These are phyloP conservation scores for Penstemon davidsonii DNA, from an alignment of 257 asterid genomes.

Conservation along the genomic window DNA sequence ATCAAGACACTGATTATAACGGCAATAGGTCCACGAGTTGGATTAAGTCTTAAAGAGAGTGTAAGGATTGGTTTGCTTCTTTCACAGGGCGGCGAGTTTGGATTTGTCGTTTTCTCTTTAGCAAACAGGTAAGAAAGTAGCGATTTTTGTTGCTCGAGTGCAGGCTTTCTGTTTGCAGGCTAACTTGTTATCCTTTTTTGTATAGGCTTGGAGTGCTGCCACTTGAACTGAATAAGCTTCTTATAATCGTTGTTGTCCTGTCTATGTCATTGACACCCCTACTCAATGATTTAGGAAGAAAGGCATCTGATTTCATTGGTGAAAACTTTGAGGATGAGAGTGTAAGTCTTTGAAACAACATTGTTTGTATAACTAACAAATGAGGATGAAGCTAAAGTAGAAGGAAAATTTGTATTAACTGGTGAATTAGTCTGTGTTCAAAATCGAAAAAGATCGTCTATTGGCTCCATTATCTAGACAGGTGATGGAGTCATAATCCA, in stretches of 20 bases:
- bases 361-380: background rate
- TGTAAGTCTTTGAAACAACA: conserved; percentile 48
- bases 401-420: background rate
- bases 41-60: conserved; percentile 86
- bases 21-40: conserved; percentile 94
- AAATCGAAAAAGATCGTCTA: background rate
- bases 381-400: conserved; percentile 17
- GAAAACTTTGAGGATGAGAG: conserved; percentile 58
- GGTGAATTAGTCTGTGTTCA: background rate
- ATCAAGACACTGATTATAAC: conserved; percentile 89
- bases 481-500: background rate
- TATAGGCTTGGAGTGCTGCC: conserved; percentile 99
- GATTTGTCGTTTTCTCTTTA: conserved; percentile 88
- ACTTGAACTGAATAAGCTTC: conserved; percentile 96
- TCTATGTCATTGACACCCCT: conserved; percentile 97
- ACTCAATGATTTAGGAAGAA: conserved; percentile 87
- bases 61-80: conserved; percentile 93
- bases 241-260: conserved; percentile 93
- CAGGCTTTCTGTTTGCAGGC: conserved; percentile 14
- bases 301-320: conserved; percentile 65
- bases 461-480: conserved; percentile 5
- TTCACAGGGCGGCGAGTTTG: conserved; percentile 99
- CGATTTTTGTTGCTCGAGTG: conserved; percentile 19
- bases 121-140: conserved; percentile 74
- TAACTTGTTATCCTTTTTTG: conserved; percentile 26